A percentile compares a stretch with the other conserved stretches of the same genome.
phyloP scores from a whole-genome alignment of 768 basidiomycete genomes.

The Termitomyces sp. region DNA sequence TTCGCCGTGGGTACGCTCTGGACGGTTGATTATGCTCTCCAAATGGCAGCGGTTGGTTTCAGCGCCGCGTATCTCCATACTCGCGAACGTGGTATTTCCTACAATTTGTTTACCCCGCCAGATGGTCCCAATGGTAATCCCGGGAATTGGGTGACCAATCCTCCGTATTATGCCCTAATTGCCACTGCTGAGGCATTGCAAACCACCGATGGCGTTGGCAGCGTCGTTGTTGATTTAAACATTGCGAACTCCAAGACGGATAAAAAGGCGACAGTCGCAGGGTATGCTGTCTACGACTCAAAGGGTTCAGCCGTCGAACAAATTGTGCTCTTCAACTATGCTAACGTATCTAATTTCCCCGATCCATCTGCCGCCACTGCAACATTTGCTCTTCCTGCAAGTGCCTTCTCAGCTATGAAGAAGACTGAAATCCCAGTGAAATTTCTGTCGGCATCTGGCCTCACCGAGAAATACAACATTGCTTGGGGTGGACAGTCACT shows the following conservation, averaged over 20 bases:
- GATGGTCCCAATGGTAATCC: conserved; percentile 27
- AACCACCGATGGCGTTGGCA: conserved; percentile 33
- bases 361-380: conserved; percentile 35
- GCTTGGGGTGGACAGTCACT: conserved; percentile 59
- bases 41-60: conserved; percentile 48
- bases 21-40: conserved; percentile 51
- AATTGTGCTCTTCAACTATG: conserved; percentile 50
- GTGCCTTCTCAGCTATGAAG: conserved; percentile 20
- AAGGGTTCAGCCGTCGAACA: conserved; percentile 36
- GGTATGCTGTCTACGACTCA: conserved; percentile 62
- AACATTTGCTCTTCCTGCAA: conserved; percentile 36
- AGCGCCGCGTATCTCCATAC: conserved; percentile 50
- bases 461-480: conserved; percentile 50
- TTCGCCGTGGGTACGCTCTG: conserved; percentile 50
- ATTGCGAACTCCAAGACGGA: conserved; percentile 34
- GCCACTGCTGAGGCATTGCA: conserved; percentile 42
- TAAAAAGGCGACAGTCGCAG: conserved; percentile 37
- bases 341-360: conserved; percentile 36
- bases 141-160: conserved; percentile 43
- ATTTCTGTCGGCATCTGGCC: conserved; percentile 44
- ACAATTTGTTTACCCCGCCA: conserved; percentile 49
- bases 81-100: conserved; percentile 48
- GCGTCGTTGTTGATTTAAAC: conserved; percentile 43
- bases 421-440: conserved; percentile 36
- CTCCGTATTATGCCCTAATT: conserved; percentile 49